phyloP scores from a whole-genome alignment of 495 filamentous ascomycete genomes.

The Entonaema liquescens region DNA sequence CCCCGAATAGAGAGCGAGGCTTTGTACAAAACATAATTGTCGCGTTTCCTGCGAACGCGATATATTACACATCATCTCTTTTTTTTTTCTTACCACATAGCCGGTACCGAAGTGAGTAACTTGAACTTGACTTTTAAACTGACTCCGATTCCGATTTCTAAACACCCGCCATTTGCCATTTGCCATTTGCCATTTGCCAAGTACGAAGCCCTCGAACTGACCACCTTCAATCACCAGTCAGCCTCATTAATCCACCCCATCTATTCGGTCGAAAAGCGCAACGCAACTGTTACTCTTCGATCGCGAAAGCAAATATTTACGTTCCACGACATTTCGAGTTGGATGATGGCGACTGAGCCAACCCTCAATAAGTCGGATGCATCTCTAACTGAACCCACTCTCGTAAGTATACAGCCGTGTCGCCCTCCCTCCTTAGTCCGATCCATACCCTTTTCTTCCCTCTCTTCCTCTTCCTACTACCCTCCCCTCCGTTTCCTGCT shows the following conservation, averaged over 20 bases:
- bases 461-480: neutral
- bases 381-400: constrained; percentile 56
- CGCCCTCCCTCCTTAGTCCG: neutral
- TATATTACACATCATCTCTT: constrained; percentile 1
- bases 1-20: constrained; percentile 18
- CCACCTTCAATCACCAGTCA: constrained; percentile 34
- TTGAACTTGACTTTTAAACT: neutral
- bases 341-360: constrained; percentile 68
- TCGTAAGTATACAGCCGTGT: constrained; percentile 50
- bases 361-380: constrained; percentile 60
- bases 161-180: constrained; percentile 27
- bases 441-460: neutral
- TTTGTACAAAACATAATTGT: constrained; percentile 3
- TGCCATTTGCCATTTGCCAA: constrained; percentile 30
- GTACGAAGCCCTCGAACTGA: constrained; percentile 35
- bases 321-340: constrained; percentile 37
- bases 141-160: constrained; percentile 23
- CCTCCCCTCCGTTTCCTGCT: neutral
- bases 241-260: constrained; percentile 22
- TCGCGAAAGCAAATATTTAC: constrained; percentile 36
- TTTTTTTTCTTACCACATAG: constrained; percentile 7
- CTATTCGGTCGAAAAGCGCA: constrained; percentile 11
- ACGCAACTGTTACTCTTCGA: constrained; percentile 26
- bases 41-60: constrained; percentile 31
- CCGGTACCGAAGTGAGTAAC: constrained; percentile 21